phyloP scores from a whole-genome alignment of 768 basidiomycete genomes.

The Aureoboletus auriporus region DNA sequence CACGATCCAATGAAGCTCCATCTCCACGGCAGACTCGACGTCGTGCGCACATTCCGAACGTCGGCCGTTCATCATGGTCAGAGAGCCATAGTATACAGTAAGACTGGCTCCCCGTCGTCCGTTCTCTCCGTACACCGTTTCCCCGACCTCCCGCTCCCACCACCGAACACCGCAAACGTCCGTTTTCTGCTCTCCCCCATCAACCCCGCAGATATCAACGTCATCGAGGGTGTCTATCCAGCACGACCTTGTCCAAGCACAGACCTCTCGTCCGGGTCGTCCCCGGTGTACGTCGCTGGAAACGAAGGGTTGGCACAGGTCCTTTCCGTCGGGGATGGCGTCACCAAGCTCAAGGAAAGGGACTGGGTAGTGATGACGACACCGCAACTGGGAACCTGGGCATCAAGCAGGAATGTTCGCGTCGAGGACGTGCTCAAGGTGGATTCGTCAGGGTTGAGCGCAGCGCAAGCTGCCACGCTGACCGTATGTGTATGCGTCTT shows the following conservation, averaged over 20 bases:
- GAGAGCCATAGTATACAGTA: conserved; percentile 64
- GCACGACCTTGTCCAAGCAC: conserved; percentile 45
- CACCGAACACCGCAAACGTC: conserved; percentile 58
- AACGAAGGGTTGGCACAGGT: conserved; percentile 77
- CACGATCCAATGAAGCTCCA: too few species aligned
- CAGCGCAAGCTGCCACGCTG: conserved; percentile 71
- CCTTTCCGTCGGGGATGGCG: conserved; percentile 53
- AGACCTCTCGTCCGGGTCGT: conserved; percentile 30
- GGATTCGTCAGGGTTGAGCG: conserved; percentile 46
- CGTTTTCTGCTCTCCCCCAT: conserved; percentile 68
- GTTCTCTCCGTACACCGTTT: conserved; percentile 55
- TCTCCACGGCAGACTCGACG: neutral
- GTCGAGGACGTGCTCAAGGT: conserved; percentile 59
- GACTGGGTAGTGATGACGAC: conserved; percentile 77
- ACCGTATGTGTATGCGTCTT: conserved; percentile 42
- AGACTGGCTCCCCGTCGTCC: conserved; percentile 56
- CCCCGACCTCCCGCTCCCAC: conserved; percentile 49
- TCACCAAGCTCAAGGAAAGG: conserved; percentile 42
- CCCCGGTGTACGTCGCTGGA: conserved; percentile 58
- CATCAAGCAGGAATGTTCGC: conserved; percentile 49
- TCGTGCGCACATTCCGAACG: conserved; percentile 26
- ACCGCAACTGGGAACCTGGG: conserved; percentile 76
- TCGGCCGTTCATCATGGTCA: conserved; percentile 33
- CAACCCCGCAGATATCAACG: conserved; percentile 80
- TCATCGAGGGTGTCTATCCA: conserved; percentile 82